Base-by-base conservation (phyloP, 805 yeast genomes). In the Lipomyces yamadae region DNA sequence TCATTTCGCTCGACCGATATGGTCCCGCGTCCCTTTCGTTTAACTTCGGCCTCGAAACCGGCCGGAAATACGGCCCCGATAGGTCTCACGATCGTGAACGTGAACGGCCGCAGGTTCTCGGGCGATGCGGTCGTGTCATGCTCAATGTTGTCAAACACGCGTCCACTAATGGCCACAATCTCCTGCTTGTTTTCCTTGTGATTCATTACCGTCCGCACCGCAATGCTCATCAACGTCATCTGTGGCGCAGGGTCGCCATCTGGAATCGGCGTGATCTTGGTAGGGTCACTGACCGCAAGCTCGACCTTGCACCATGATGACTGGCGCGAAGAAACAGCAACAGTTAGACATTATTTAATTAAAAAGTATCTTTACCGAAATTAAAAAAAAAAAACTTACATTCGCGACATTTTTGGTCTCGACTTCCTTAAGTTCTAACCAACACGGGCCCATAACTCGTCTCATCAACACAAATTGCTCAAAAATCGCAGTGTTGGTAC, bases 391-490 rank as follows among this genome's bases (percentile, higher is more conserved):
- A 18, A 52, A 37, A 39, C 60, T 32, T 55, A 90, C 83, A 73
- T 87, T 88, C 61, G 82, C 83, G 53, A 88, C 77, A 0, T 85
- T 76, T 32, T 77, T 75, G 72, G 90, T 89, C 68, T 88, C 87
- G 59, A 88, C 89, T 60, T 85, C 83, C 55, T 83, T 81, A 61
- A 95, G 82, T 59, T 89, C 89, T 61, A 95, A 80, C 99, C 99
- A 95, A 76, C 98, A 92, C 2, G 99, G 99, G 8, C 99, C 99
- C 97, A 92, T 93, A 56, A 95, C 83, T 72, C 89, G 88, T 72
- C 90, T 83, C 76, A 88, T 91, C 33, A 93, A 73, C 10, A 92
- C 95, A 77, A 95, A 92, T 11, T 91, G 83, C 80, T 95, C 99
- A 76, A 95, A 92, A 32, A 91, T 81, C 63, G 83, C 83, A 2